phyloP scores from a whole-genome alignment of 2,329 filamentous ascomycete species.

The Aspergillus glaucus region DNA sequence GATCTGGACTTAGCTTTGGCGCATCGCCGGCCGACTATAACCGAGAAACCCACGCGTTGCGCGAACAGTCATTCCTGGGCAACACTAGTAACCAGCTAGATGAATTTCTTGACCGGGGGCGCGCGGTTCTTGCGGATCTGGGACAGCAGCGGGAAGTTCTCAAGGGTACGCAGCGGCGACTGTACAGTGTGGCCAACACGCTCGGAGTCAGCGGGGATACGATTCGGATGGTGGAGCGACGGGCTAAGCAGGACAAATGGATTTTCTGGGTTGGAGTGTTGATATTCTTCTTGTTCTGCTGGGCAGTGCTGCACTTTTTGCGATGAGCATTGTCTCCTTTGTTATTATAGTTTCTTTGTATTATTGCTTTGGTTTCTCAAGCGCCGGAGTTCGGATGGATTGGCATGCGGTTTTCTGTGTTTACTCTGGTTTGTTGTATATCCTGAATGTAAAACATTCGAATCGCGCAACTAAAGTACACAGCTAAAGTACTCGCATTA shows the following conservation, averaged over 20 bases:
- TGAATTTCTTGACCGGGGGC: constrained; percentile 85
- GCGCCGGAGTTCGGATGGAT: not conserved
- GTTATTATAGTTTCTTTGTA: constrained; percentile 1
- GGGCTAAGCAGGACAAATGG: constrained; percentile 94
- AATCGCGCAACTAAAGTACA: too few relatives aligned
- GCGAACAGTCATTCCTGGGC: constrained; percentile 82
- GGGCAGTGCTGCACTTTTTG: constrained; percentile 79
- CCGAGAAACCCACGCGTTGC: constrained; percentile 74
- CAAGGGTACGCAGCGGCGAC: constrained; percentile 82
- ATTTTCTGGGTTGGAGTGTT: constrained; percentile 86
- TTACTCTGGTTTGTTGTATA: not conserved
- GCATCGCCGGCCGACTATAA: constrained; percentile 50
- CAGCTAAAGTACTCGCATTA: too few relatives aligned
- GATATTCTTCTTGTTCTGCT: constrained; percentile 86
- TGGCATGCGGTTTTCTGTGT: not conserved
- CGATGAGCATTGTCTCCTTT: constrained; percentile 45
- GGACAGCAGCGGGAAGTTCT: constrained; percentile 88
- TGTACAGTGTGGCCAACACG: constrained; percentile 92
- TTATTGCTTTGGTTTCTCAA: constrained; percentile 6
- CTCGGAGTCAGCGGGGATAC: constrained; percentile 91
- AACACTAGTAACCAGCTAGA: constrained; percentile 80
- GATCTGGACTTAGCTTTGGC: constrained; percentile 40
- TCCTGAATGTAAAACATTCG: not conserved
- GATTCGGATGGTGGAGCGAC: constrained; percentile 89
- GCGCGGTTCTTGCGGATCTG: constrained; percentile 83